A percentile compares a stretch with the other conserved stretches of the same genome.
Conservation (phyloP, 192 early-diverging fungal genomes). For the Anaeromyces robustus region DNA sequence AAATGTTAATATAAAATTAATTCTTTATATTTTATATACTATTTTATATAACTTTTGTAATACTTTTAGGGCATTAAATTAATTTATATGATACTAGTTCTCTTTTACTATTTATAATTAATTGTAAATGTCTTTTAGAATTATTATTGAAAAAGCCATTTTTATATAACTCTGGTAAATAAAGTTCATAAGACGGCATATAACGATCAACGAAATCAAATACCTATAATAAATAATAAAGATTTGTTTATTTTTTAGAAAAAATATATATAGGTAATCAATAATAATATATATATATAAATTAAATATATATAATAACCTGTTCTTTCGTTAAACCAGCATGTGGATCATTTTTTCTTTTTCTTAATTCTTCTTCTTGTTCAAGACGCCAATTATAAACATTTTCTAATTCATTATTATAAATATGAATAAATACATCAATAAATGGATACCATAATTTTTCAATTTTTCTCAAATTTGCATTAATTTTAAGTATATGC, state of each 20-base stretch:
- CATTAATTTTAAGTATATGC: slow-evolving; percentile 25
- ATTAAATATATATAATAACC: slow-evolving; percentile 15
- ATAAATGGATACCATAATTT: slow-evolving; percentile 41
- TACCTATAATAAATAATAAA: neutral
- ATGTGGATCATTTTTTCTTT: slow-evolving; percentile 11
- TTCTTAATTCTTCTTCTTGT: slow-evolving; percentile 56
- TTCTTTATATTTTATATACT: no score
- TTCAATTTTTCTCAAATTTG: slow-evolving; percentile 34
- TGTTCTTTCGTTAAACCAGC: slow-evolving; percentile 52
- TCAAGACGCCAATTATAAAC: slow-evolving; percentile 78
- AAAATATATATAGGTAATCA: no score
- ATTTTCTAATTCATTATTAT: slow-evolving; percentile 32
- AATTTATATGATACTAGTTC: neutral
- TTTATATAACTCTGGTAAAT: slow-evolving; percentile 22
- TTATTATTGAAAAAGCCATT: slow-evolving; percentile 24
- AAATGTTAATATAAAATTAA: no score
- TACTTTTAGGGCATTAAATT: no score
- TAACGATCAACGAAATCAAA: slow-evolving; percentile 69
- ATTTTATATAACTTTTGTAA: no score
- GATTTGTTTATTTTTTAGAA: no score
- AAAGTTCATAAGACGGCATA: slow-evolving; percentile 70
- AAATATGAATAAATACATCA: slow-evolving; percentile 61
- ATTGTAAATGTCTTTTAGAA: neutral
- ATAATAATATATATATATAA: no score
- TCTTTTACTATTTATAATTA: neutral